Evolutionary conservation across 2,329 filamentous ascomycete genomes (phyloP), one percentile per base, ranked within the genome.

Genomic region (Neophaeococcomyces aloes): DNA sequence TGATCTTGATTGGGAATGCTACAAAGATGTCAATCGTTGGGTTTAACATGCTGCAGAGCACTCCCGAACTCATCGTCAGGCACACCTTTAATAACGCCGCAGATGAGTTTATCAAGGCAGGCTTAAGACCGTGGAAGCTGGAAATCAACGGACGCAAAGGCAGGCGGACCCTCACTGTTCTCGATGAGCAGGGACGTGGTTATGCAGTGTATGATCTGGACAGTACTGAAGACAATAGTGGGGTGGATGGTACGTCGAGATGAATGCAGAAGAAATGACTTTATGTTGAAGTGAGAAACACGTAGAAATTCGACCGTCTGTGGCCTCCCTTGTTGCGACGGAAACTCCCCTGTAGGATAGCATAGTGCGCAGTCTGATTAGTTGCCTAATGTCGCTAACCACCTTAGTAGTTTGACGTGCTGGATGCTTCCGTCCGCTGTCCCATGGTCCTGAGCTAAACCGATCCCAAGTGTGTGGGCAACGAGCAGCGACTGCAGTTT

Each of bases 151-250:
- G 75, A 15, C 61, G 74, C 8, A 68, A 68, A 44, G 70, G 68
- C 1, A 63, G 74, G 49, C 59, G 72, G 46, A 68, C 71, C 2
- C 63, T 75, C 15, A 69, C 75, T 41, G 70, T 79, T 21, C 55
- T 79, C 47, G 75, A 74, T 34, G 65, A 69, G 21, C 69, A 74
- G 54, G 59, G 63, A 29, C 64, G 70, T 55, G 67, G 71, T 47
- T 78, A 75, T 58, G 65, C 69, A 37, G 69, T 78, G 11, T 59
- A 78, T 46, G 75, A 79, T 57, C 54, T 79, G 50, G 75, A 70
- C 54, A 62, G 67, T 49, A 63, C 60, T 30, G 57, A 55, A 36
- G 59, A 51, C 27, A 55, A 60, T 8, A 59, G 54, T 14, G 57
- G 56, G 5, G 57, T 59, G 6, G 51, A 49, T 7, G 57, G 57